phyloP scores from a whole-genome alignment of 1,284 basidiomycete species.

The Rhodotorula mucilaginosa region DNA sequence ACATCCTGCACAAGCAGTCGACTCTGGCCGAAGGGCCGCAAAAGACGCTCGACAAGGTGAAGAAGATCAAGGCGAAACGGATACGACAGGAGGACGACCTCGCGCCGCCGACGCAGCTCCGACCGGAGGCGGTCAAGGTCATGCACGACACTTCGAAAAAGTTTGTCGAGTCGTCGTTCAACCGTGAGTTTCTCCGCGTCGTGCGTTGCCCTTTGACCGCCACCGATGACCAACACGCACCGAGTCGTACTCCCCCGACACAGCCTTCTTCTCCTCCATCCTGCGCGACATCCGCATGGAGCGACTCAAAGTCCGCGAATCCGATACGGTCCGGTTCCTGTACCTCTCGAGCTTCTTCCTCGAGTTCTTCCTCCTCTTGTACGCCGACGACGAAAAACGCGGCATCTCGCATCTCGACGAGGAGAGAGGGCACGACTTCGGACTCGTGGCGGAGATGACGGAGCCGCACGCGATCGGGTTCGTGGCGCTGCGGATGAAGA shows the following conservation, averaged over 20 bases:
- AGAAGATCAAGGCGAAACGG: constrained; percentile 64
- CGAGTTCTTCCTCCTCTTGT: constrained; percentile 68
- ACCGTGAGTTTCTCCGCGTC: constrained; percentile 60
- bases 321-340: constrained; percentile 80
- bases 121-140: constrained; percentile 63
- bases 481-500: constrained; percentile 82
- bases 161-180: constrained; percentile 79
- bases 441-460: constrained; percentile 74
- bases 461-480: constrained; percentile 82
- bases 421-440: constrained; percentile 60
- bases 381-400: constrained; percentile 39
- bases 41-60: constrained; percentile 71
- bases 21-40: constrained; percentile 71
- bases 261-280: constrained; percentile 78
- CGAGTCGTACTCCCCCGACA: not conserved
- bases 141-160: constrained; percentile 66
- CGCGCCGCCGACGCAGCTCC: constrained; percentile 59
- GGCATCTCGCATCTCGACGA: constrained; percentile 40
- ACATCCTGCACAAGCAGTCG: constrained; percentile 76
- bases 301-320: constrained; percentile 80
- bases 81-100: constrained; percentile 58
- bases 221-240: not conserved
- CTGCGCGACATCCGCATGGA: constrained; percentile 90
- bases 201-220: not conserved
- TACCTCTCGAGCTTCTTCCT: constrained; percentile 83